These are phyloP conservation scores for Ceratocystis ficicola DNA, from an alignment of 2,329 filamentous ascomycete genomes.

Conservation along the genomic window DNA sequence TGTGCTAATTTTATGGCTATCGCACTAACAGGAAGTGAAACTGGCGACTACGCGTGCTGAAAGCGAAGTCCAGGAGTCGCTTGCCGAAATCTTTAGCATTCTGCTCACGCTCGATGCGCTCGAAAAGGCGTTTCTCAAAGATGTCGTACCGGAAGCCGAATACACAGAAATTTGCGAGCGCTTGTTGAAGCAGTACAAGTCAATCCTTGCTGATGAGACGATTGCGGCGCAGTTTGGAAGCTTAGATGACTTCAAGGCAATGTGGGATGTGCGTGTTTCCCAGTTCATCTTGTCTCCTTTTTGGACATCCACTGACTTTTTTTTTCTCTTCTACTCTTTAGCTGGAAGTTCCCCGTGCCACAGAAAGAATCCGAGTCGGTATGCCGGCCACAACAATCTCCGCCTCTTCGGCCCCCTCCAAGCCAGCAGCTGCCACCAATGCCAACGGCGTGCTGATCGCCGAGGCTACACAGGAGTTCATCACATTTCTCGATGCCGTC, in stretches of 20 bases:
- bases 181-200: slow-evolving; percentile 91
- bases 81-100: slow-evolving; percentile 96
- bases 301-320: neutral
- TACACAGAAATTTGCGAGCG: slow-evolving; percentile 96
- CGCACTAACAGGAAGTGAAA: slow-evolving; percentile 64
- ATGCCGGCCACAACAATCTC: slow-evolving; percentile 72
- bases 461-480: slow-evolving; percentile 93
- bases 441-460: slow-evolving; percentile 59
- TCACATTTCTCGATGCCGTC: slow-evolving; percentile 91
- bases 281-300: neutral
- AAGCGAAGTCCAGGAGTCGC: slow-evolving; percentile 85
- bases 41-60: slow-evolving; percentile 75
- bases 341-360: slow-evolving; percentile 90
- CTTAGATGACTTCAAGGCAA: slow-evolving; percentile 77
- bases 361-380: slow-evolving; percentile 81
- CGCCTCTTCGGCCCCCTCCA: slow-evolving; percentile 38
- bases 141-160: slow-evolving; percentile 79
- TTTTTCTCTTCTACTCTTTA: slow-evolving; percentile 31
- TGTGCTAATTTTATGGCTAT: neutral
- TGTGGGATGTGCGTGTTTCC: slow-evolving; percentile 64
- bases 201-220: slow-evolving; percentile 76
- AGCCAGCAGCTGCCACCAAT: slow-evolving; percentile 32
- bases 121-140: slow-evolving; percentile 92
- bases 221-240: slow-evolving; percentile 83
- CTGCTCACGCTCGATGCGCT: slow-evolving; percentile 90